Evolutionary conservation across 768 basidiomycete genomes (phyloP), one percentile per base, ranked within the genome.

Genomic region (Lentinula lateritia): DNA sequence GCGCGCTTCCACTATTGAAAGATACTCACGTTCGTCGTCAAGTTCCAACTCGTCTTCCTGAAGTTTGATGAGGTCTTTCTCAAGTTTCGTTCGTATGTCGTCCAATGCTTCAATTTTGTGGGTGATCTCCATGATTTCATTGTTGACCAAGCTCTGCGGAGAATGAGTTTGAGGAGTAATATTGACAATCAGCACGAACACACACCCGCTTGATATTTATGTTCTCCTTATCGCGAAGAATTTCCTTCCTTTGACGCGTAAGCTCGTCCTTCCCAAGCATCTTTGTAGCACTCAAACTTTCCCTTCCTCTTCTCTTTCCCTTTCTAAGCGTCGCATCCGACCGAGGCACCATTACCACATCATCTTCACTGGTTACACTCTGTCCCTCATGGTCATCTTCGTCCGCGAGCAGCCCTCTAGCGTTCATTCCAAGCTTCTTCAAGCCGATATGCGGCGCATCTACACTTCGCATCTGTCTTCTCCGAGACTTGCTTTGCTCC

Each of bases 1-100:
- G 18, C 48, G 41, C 32, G 48, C 6, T 6, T 34, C 42, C 28
- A 8, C 54, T 23, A 7, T 42, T 36, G 55, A 63, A 50, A 34
- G 5, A 56, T 10, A 80, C 92, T 68, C 68, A 95, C 94, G 73
- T 75, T 99, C 96, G 63, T 97, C 96, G 68, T 97, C 93, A n/a
- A 99, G 76, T 69, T 98, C 96, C 23, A 99, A 78, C 64, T 97
- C 95, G 66, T 98, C 96, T 70, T 99, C 96, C 61, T 95, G 92
- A 50, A 98, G 71, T 70, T 85, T 90, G 36, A 98, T 75, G 6
- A 99, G 78, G 69, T 93, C 89, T 46, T 86, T 80, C 69, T 95
- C 92, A 28, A 98, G 78, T 65, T 88, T 89, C 8, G 83, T 79
- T 58, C 94, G 80, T 60, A 98, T 92, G 15, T 75, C 80, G 66